Evolutionary conservation across 768 basidiomycete species (phyloP).

Genomic region (Leccinum truebloodii): DNA sequence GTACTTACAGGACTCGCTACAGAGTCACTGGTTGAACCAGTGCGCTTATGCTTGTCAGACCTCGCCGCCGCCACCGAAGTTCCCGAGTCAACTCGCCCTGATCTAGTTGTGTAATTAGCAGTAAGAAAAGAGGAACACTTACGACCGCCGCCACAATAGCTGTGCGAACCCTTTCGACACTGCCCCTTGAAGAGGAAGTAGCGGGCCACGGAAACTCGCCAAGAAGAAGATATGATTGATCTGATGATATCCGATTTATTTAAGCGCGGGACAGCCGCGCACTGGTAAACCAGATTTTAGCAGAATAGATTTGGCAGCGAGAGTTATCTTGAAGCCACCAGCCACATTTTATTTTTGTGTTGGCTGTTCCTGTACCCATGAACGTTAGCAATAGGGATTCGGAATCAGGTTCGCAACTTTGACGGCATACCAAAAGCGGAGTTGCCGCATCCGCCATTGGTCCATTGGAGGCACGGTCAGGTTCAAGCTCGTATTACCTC

Average conservation of each 20-base stretch:
- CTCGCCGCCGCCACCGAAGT: neutral
- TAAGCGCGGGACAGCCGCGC: neutral
- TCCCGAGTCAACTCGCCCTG: neutral
- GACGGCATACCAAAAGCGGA: neutral
- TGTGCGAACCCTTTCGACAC: no score
- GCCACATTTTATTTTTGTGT: no score
- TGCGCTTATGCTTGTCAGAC: no score
- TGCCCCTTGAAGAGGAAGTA: no score
- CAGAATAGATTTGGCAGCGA: neutral
- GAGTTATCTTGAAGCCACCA: neutral
- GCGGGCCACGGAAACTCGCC: no score
- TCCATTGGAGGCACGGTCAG: neutral
- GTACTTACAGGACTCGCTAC: no score
- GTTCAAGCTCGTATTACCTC: neutral
- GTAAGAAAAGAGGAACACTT: neutral
- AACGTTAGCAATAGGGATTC: no score
- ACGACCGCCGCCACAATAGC: no score
- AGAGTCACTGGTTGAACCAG: no score
- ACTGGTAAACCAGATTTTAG: neutral
- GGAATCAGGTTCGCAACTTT: neutral
- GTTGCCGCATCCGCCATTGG: neutral
- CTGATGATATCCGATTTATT: no score
- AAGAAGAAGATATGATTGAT: no score
- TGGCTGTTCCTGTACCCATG: no score
- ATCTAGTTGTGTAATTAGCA: neutral